Base-by-base conservation (phyloP, 495 filamentous ascomycete genomes). In the Hypoxylon cercidicola region DNA sequence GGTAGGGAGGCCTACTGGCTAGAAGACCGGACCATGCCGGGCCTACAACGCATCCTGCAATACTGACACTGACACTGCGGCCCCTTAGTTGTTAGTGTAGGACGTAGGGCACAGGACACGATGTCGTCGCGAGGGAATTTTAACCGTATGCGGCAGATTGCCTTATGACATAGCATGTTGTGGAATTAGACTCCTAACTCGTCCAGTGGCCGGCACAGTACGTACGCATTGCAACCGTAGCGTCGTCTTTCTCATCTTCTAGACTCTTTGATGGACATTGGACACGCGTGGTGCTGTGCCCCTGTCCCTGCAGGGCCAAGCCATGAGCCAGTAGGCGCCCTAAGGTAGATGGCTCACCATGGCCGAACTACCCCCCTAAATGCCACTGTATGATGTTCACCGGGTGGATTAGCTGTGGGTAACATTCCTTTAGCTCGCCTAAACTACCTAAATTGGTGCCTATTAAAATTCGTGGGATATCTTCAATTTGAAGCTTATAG, bases 51-150 rank as follows among this genome's bases (percentile, higher is more conserved):
- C 60, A 63, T 68, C 49, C 65, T 68, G 60, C 60, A 58, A 52
- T 68, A n/a, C n/a, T n/a, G n/a, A n/a, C n/a, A 62, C 41, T 68
- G 65, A 63, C 59, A 63, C 55, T 58, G 63, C 37, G 54, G 45
- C 20, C 54, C 54, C 58, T 35, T 63, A 60, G 49, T 25, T 60
- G 18, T 63, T 43, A 37, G 64, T 55, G 40, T 55, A n/a, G n/a
- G n/a, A n/a, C n/a, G n/a, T n/a, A n/a, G n/a, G n/a, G n/a, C n/a
- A n/a, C n/a, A n/a, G n/a, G n/a, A n/a, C n/a, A 60, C 55, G 64
- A 68, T 62, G 65, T 55, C 44, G 65, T 68, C 34, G 35, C 39
- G 49, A 64, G 44, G 32, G 34, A 21, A 28, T 39, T 52, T 56
- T 28, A 41, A 41, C 45, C 40, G 15, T 61, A 48, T 57, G 52